Conservation (phyloP, 805 yeast species). For the Maudiozyma saulgeensis region DNA sequence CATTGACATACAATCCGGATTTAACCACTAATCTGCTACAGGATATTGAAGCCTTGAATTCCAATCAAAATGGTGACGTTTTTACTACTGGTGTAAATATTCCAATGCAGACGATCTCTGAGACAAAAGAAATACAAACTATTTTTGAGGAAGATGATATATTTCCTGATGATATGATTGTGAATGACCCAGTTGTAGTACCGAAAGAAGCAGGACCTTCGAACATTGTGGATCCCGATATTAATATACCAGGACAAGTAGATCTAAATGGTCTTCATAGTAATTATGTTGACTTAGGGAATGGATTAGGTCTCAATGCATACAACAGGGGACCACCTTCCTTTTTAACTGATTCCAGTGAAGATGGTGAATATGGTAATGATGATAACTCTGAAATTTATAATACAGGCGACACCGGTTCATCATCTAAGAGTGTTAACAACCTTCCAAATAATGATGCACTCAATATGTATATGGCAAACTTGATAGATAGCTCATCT, state of each 20-base stretch:
- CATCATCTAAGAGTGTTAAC: not conserved
- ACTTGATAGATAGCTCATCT: constrained; percentile 16
- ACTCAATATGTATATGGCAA: constrained; percentile 21
- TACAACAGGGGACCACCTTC: constrained; percentile 34
- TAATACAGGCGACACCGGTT: not conserved
- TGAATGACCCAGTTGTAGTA: not conserved
- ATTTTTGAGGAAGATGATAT: not conserved
- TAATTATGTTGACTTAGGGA: constrained; percentile 26
- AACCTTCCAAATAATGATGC: constrained; percentile 5
- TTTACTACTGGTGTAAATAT: not conserved
- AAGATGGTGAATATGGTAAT: constrained; percentile 16
- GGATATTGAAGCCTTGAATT: constrained; percentile 4
- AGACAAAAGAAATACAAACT: not conserved
- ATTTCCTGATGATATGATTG: not conserved
- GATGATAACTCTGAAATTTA: constrained; percentile 6
- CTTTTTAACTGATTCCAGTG: constrained; percentile 28
- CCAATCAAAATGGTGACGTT: not conserved
- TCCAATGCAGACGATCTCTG: not conserved
- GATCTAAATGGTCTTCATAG: not conserved
- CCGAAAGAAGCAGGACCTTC: too few relatives aligned
- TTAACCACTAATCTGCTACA: constrained; percentile 6
- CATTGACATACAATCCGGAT: not conserved
- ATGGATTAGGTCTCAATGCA: constrained; percentile 29
- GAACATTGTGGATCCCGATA: too few relatives aligned
- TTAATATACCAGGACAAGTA: too few relatives aligned